Evolutionary conservation across 495 filamentous ascomycete genomes (phyloP).

Genomic region (Immersiella caudata): DNA sequence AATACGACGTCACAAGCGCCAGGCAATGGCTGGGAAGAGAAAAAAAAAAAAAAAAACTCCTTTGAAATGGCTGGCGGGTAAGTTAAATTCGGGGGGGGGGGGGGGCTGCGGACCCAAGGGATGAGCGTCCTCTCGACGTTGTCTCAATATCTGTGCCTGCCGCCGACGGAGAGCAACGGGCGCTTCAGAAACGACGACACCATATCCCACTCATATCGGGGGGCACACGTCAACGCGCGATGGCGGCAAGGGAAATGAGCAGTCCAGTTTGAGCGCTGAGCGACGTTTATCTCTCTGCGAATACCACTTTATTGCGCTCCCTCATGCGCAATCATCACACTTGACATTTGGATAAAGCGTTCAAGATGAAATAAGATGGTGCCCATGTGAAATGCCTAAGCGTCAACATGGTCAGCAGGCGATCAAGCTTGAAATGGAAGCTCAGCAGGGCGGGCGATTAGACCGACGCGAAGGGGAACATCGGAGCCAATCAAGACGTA

Average conservation of each 20-base stretch:
- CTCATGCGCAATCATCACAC: not conserved
- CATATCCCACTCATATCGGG: not conserved
- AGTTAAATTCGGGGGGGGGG: not conserved
- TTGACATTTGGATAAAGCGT: not conserved
- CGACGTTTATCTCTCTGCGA: not conserved
- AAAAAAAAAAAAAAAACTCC: too few species aligned
- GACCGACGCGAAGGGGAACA: not conserved
- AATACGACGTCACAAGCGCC: conserved; percentile 12
- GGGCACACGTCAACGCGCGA: not conserved
- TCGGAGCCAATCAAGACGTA: conserved; percentile 11
- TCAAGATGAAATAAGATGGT: not conserved
- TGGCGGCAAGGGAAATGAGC: conserved; percentile 20
- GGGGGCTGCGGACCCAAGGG: not conserved
- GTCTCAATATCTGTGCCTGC: not conserved
- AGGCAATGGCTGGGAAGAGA: not conserved
- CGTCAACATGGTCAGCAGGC: conserved; percentile 3
- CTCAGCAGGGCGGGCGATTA: not conserved
- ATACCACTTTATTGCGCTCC: conserved; percentile 2
- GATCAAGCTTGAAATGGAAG: conserved; percentile 1
- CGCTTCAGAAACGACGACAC: conserved; percentile 13
- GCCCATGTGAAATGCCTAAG: not conserved
- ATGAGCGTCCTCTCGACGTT: not conserved
- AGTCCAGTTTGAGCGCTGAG: not conserved
- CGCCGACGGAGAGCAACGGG: not conserved
- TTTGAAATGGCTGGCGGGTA: not conserved